Base-by-base conservation (phyloP, 2,329 filamentous ascomycete genomes). In the Pestalotiopsis sp. region DNA sequence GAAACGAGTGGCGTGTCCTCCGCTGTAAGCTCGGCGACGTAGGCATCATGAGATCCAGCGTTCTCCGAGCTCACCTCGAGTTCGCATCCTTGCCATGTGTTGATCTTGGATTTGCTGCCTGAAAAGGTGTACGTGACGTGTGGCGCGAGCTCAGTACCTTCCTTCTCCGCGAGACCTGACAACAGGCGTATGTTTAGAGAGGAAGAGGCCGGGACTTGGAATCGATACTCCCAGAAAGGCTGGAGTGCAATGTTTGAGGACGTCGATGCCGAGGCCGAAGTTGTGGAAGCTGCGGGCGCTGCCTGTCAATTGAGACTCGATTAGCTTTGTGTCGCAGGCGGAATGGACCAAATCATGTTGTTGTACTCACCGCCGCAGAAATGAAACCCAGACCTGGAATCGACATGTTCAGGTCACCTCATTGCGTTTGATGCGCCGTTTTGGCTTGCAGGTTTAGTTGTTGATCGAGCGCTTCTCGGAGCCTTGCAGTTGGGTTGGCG, bases 71-170 rank as follows among this genome's bases (percentile, higher is more conserved):
- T 89, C 69, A 98, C 86, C 79, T 98, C 93, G 70, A 99, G 83
- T 66, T 90, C 90, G 81, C 94, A 98, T 74, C 96, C 95, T 76
- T 95, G 90, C 92, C 94, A 97, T 64, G 95, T 97, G 79, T 93
- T 93, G 76, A 99, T 92, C 70, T 95, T 95, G 68, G 93, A 92
- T 83, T 97, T 97, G 73, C 88, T 88, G 67, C 93, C 93, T 60
- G 88, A 87, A 80, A 99, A 95, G 39, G 86, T 91, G 83, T 98
- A 98, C 11, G 88, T 86, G 65, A 92, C 92, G 68, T 92, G 92
- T 11, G 89, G 87, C 12, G 94, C 94, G 58, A 99, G 91, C 82
- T 99, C 96, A 67, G 95, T 95, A 77, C 96, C 96, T 78, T 98
- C 97, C 76, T 97, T 90, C 80, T 99, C 96, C 63, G 95, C 96